Evolutionary conservation across 768 basidiomycete genomes (phyloP).

Genomic region (Erythrobasidium yunnanense): DNA sequence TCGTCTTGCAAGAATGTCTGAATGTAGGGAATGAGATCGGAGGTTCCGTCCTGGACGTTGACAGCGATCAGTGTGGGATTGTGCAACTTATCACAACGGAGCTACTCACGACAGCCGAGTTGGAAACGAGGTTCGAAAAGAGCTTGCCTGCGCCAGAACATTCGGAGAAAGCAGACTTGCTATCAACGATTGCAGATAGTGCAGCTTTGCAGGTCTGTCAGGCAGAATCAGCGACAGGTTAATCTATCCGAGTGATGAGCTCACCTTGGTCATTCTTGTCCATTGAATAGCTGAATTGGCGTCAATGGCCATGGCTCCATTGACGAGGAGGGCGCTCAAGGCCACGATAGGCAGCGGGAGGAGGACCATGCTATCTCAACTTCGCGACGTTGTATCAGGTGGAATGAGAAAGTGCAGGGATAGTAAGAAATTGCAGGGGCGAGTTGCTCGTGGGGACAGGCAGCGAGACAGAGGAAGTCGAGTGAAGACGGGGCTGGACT

Average conservation of each 20-base stretch:
- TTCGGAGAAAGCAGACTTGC: conserved; percentile 18
- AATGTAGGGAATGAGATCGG: not conserved
- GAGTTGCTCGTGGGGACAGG: no score
- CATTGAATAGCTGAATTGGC: conserved; percentile 4
- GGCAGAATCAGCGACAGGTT: not conserved
- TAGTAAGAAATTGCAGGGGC: no score
- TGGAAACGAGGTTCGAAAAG: conserved; percentile 6
- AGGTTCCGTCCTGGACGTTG: not conserved
- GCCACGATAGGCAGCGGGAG: not conserved
- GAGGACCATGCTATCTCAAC: no score
- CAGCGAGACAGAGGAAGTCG: no score
- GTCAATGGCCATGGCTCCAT: not conserved
- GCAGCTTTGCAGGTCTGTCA: conserved; percentile 2
- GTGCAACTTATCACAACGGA: not conserved
- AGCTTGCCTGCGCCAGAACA: conserved; percentile 13
- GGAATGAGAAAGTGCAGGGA: no score
- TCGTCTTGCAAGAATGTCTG: not conserved
- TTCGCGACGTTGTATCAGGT: no score
- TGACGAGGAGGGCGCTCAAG: not conserved
- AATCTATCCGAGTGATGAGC: not conserved
- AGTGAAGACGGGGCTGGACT: no score
- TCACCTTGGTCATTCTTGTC: not conserved
- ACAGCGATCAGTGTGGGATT: not conserved
- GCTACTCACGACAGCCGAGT: conserved; percentile 11
- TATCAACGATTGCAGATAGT: not conserved